phyloP scores from a whole-genome alignment of 768 basidiomycete species.

The Boletus sp. region DNA sequence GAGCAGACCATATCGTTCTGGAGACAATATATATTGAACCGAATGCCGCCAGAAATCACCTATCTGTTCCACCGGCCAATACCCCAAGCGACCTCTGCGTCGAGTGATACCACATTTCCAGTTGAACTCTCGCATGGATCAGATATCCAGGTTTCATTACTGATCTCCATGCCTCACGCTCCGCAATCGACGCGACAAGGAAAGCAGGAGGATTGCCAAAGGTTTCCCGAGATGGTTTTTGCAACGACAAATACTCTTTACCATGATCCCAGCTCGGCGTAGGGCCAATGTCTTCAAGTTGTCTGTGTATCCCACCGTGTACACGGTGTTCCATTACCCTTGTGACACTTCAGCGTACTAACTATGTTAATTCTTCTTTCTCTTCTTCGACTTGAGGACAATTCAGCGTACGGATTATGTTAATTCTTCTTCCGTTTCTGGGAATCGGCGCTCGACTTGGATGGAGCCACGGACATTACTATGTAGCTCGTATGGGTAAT shows the following conservation, averaged over 20 bases:
- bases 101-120: neutral
- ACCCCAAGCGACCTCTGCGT: neutral
- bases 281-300: conserved; percentile 1
- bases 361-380: neutral
- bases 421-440: neutral
- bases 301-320: conserved; percentile 9
- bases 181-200: neutral
- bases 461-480: neutral
- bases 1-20: conserved; percentile 18
- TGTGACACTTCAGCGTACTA: conserved; percentile 2
- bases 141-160: conserved; percentile 26
- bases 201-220: neutral
- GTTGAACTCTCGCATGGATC: conserved; percentile 16
- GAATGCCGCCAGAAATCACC: conserved; percentile 26
- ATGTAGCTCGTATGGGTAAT: neutral
- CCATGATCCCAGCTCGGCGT: conserved; percentile 8
- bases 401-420: neutral
- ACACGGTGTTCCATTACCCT: conserved; percentile 9
- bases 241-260: conserved; percentile 25
- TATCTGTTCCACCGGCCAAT: conserved; percentile 28
- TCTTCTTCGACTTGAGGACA: too few relatives aligned
- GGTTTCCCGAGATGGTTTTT: conserved; percentile 24
- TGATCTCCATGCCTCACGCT: conserved; percentile 29
- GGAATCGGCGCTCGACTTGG: neutral
- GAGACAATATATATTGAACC: conserved; percentile 15